Evolutionary conservation across 2,329 filamentous ascomycete species (phyloP).

Genomic region (Phaeoacremonium minimum): DNA sequence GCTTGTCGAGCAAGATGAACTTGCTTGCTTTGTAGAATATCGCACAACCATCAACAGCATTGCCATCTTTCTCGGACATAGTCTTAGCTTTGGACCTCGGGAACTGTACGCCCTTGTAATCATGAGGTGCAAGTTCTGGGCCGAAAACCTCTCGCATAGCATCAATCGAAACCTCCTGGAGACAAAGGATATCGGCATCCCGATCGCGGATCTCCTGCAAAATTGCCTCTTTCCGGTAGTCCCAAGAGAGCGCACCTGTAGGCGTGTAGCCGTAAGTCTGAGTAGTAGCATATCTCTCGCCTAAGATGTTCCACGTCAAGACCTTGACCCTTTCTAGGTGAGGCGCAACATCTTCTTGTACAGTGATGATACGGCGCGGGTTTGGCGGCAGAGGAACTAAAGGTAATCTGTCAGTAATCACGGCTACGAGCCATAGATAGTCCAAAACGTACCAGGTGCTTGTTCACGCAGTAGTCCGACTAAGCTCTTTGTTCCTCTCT

Average conservation of each 20-base stretch:
- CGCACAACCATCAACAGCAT: slow-evolving; percentile 90
- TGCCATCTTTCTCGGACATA: slow-evolving; percentile 85
- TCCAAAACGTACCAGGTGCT: slow-evolving; percentile 67
- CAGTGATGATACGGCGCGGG: slow-evolving; percentile 72
- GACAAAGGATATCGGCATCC: slow-evolving; percentile 82
- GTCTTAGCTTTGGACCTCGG: slow-evolving; percentile 86
- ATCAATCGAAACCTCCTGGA: slow-evolving; percentile 91
- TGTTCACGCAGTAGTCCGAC: slow-evolving; percentile 80
- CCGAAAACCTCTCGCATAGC: slow-evolving; percentile 90
- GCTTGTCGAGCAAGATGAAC: slow-evolving; percentile 90
- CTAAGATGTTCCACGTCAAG: slow-evolving; percentile 92
- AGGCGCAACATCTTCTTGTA: slow-evolving; percentile 61
- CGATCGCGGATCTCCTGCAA: slow-evolving; percentile 75
- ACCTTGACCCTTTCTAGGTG: slow-evolving; percentile 72
- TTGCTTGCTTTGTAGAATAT: slow-evolving; percentile 96
- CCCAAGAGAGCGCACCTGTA: slow-evolving; percentile 76
- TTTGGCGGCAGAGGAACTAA: slow-evolving; percentile 73
- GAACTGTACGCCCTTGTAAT: slow-evolving; percentile 93
- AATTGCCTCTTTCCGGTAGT: slow-evolving; percentile 78
- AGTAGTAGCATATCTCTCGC: slow-evolving; percentile 85
- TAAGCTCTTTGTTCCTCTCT: slow-evolving; percentile 80
- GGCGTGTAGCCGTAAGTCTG: slow-evolving; percentile 89
- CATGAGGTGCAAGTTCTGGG: slow-evolving; percentile 76
- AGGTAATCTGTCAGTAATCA: background rate
- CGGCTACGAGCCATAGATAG: background rate